These are phyloP conservation scores for Pisolithus tinctorius DNA, from an alignment of 768 basidiomycete genomes.

Conservation along the genomic window DNA sequence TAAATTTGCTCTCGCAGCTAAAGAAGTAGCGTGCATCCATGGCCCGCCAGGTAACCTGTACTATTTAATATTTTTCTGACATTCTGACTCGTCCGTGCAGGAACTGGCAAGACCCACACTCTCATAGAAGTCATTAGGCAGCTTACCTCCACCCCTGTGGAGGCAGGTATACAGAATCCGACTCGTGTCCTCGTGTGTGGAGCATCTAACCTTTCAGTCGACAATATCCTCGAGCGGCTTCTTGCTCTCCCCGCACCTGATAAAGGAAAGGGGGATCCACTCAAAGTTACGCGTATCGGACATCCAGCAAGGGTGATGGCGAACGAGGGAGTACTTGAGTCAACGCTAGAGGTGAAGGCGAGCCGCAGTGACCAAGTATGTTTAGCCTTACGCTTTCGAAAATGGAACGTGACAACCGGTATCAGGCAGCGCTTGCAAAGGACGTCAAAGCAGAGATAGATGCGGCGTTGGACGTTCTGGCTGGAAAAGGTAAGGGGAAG, in stretches of 20 bases:
- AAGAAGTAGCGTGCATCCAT: constrained; percentile 88
- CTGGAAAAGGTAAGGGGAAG: constrained; percentile 67
- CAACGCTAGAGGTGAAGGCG: constrained; percentile 70
- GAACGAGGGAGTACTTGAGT: constrained; percentile 55
- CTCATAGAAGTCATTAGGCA: constrained; percentile 92
- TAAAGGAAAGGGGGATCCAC: constrained; percentile 33
- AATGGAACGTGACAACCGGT: constrained; percentile 1
- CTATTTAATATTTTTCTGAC: background rate
- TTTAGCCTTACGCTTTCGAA: background rate
- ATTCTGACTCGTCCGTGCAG: constrained; percentile 23
- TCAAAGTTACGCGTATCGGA: constrained; percentile 82
- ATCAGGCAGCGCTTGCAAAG: constrained; percentile 70
- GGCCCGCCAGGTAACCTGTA: constrained; percentile 80
- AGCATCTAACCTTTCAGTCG: constrained; percentile 90
- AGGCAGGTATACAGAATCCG: constrained; percentile 37
- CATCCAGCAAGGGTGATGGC: constrained; percentile 92
- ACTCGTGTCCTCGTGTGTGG: constrained; percentile 80
- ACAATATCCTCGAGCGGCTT: constrained; percentile 89
- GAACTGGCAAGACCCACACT: constrained; percentile 95
- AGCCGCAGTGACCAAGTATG: constrained; percentile 62
- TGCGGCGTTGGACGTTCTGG: constrained; percentile 52
- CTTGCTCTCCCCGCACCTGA: constrained; percentile 49
- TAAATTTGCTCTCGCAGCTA: constrained; percentile 69
- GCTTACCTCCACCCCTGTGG: constrained; percentile 42
- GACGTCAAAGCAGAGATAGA: constrained; percentile 89